These are phyloP conservation scores for Trichoderma hamatum DNA, from an alignment of 2,329 filamentous ascomycete species.

Conservation along the genomic window DNA sequence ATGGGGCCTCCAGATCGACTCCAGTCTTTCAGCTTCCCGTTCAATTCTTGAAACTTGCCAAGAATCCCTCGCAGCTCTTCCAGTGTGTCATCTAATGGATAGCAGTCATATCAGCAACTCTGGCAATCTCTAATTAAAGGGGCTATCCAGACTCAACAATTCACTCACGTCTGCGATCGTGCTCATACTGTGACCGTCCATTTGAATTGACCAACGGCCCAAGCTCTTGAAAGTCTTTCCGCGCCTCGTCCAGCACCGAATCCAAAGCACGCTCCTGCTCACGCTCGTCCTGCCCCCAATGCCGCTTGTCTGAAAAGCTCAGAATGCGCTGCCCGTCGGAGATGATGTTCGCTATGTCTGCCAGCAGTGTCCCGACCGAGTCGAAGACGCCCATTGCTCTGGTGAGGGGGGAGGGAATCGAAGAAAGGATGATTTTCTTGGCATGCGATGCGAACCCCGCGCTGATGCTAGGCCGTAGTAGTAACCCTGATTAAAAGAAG, in stretches of 20 bases:
- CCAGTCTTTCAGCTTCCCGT: slow-evolving; percentile 58
- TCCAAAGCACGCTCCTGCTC: slow-evolving; percentile 61
- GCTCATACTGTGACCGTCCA: slow-evolving; percentile 57
- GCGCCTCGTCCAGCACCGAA: slow-evolving; percentile 60
- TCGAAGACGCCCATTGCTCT: slow-evolving; percentile 47
- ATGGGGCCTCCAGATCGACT: slow-evolving; percentile 57
- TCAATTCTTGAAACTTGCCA: slow-evolving; percentile 51
- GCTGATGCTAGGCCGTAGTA: background rate
- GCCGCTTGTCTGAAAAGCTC: slow-evolving; percentile 59
- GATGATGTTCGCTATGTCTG: slow-evolving; percentile 58
- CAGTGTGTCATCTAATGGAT: slow-evolving; percentile 53
- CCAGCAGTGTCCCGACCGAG: slow-evolving; percentile 61
- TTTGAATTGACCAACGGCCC: slow-evolving; percentile 56
- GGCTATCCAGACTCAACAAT: background rate
- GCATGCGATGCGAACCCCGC: slow-evolving; percentile 23
- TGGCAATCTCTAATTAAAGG: background rate
- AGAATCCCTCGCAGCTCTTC: slow-evolving; percentile 53
- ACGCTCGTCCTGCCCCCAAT: slow-evolving; percentile 62
- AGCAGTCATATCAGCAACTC: slow-evolving; percentile 10
- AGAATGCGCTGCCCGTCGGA: slow-evolving; percentile 58
- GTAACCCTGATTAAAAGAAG: background rate
- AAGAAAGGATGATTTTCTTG: background rate
- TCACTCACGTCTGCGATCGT: slow-evolving; percentile 57
- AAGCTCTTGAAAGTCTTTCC: slow-evolving; percentile 63
- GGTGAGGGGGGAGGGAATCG: background rate